Evolutionary conservation across 2,329 filamentous ascomycete genomes (phyloP).

Genomic region (Cladosporium austrohemisphaericum): DNA sequence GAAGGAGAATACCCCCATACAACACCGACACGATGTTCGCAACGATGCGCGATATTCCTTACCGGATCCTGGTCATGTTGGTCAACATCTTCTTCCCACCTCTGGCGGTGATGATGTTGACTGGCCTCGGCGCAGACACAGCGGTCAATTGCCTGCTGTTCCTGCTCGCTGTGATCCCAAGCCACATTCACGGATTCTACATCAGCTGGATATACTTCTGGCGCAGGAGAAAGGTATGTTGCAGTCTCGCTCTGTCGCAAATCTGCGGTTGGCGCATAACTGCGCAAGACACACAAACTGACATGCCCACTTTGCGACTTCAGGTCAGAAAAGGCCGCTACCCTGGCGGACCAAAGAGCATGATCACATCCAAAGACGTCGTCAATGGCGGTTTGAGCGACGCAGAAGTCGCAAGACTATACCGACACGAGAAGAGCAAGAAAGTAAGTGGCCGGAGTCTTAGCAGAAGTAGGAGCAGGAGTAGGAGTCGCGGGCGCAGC

Average conservation of each 20-base stretch:
- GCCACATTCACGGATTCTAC: constrained; percentile 42
- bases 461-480: constrained; percentile 7
- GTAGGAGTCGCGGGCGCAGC: constrained; percentile 4
- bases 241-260: no score
- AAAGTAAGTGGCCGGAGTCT: constrained; percentile 9
- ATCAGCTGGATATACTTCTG: constrained; percentile 39
- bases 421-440: constrained; percentile 21
- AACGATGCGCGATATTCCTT: constrained; percentile 23
- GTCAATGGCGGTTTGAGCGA: constrained; percentile 37
- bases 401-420: constrained; percentile 30
- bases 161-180: constrained; percentile 39
- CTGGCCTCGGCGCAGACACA: constrained; percentile 35
- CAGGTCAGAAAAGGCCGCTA: constrained; percentile 37
- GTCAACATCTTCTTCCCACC: constrained; percentile 42
- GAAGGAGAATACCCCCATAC: no score
- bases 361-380: constrained; percentile 36
- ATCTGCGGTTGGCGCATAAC: no score
- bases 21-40: neutral
- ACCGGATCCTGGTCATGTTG: constrained; percentile 34
- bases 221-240: constrained; percentile 32
- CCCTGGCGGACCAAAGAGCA: constrained; percentile 34
- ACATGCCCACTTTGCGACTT: neutral
- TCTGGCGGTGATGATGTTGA: constrained; percentile 35
- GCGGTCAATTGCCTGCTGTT: constrained; percentile 39
- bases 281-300: neutral